Conservation (phyloP, 2,329 filamentous ascomycete species). For the Pyricularia sp. region DNA sequence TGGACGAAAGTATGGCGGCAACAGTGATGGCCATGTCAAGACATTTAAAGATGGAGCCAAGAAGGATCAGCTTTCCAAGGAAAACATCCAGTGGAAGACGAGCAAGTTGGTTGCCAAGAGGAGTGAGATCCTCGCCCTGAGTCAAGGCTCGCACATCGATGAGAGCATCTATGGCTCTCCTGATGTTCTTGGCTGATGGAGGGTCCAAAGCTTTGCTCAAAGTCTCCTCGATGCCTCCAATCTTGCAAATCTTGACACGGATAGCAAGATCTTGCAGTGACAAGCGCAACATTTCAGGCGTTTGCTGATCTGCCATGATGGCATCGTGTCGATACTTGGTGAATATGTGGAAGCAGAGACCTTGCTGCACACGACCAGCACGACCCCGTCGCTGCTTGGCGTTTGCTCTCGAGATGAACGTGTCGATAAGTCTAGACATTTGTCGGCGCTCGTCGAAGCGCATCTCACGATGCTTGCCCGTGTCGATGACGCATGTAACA, state of each 20-base stretch:
- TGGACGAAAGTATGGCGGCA: conserved; percentile 87
- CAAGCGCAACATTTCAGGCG: conserved; percentile 88
- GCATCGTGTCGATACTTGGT: conserved; percentile 82
- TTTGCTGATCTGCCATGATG: conserved; percentile 83
- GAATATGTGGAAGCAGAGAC: conserved; percentile 92
- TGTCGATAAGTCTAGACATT: conserved; percentile 81
- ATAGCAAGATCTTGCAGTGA: conserved; percentile 93
- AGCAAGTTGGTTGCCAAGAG: conserved; percentile 77
- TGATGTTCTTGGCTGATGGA: conserved; percentile 84
- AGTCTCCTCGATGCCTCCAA: conserved; percentile 87
- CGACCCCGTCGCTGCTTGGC: conserved; percentile 90
- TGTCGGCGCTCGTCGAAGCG: conserved; percentile 89
- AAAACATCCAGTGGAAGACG: conserved; percentile 89
- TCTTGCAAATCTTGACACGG: conserved; percentile 92
- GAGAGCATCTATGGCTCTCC: conserved; percentile 83
- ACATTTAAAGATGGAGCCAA: conserved; percentile 81
- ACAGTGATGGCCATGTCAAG: conserved; percentile 87
- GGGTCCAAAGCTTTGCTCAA: conserved; percentile 82
- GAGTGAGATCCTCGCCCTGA: conserved; percentile 69
- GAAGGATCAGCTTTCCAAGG: conserved; percentile 82
- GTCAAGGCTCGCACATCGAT: conserved; percentile 90
- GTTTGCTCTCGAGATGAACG: conserved; percentile 91
- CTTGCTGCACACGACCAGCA: conserved; percentile 90
- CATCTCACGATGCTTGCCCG: conserved; percentile 96
- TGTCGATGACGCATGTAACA: conserved; percentile 93